Conservation (phyloP, 495 filamentous ascomycete genomes). For the Trichoderma virens region DNA sequence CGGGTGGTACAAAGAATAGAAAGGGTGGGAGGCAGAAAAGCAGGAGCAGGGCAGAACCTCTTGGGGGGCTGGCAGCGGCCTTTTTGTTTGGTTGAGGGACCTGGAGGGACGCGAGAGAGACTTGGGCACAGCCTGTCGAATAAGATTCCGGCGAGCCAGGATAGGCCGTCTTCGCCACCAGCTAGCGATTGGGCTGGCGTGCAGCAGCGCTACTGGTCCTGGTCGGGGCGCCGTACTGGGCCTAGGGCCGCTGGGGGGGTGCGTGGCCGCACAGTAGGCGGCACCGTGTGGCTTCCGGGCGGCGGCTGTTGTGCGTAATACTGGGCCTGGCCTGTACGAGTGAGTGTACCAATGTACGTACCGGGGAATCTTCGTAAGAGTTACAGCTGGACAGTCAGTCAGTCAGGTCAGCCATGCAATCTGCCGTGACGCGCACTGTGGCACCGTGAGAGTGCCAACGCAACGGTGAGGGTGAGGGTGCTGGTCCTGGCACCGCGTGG, state of each 20-base stretch:
- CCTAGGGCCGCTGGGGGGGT: not conserved
- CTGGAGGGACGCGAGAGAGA: not conserved
- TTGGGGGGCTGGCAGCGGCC: not conserved
- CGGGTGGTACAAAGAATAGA: constrained; percentile 1
- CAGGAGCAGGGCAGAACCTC: constrained; percentile 8
- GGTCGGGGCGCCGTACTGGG: not conserved
- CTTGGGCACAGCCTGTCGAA: constrained; percentile 3
- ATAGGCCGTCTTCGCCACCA: constrained; percentile 6
- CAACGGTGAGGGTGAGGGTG: not conserved
- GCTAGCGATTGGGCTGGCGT: constrained; percentile 9
- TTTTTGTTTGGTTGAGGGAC: constrained; percentile 5
- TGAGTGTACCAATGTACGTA: too few relatives aligned
- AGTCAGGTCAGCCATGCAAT: not conserved
- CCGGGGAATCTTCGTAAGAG: too few relatives aligned
- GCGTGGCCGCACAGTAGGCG: not conserved
- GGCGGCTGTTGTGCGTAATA: not conserved
- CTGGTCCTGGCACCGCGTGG: not conserved
- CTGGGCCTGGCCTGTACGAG: too few relatives aligned
- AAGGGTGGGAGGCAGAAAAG: not conserved
- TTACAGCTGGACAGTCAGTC: too few relatives aligned
- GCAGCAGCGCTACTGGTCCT: constrained; percentile 2
- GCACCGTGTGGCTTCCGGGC: not conserved
- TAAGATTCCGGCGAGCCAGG: constrained; percentile 8
- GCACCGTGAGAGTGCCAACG: not conserved
- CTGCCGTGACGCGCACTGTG: not conserved